Evolutionary conservation across 2,329 filamentous ascomycete genomes (phyloP), one percentile per base, ranked within the genome.

Genomic region (Sarocladiaceae sp.): DNA sequence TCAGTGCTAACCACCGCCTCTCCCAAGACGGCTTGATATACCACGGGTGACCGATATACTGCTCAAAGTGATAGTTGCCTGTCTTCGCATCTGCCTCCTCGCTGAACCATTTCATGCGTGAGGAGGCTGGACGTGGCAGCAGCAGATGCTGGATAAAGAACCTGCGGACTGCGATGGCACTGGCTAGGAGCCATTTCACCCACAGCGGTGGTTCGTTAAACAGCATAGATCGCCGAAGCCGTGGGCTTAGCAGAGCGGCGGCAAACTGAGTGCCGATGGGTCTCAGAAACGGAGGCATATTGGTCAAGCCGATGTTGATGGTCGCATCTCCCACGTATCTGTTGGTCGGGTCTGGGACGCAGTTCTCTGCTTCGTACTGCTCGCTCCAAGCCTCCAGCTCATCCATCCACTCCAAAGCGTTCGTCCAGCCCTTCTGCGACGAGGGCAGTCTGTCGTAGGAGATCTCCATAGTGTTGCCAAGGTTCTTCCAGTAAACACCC

Each of bases 401-500:
- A 2, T 76, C 65, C 3, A 72, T 58, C 66, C 72, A 80, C 3
- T 75, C 64, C 16, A 76, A 53, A 1, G 75, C 73, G 51, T 76
- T 71, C 4, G 58, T 55, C 51, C 70, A 76, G 1, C 66, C 68
- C 1, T 51, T 54, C 26, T 55, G 50, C 1, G 50, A 53, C 1
- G 66, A 70, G 0, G 67, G 67, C n/a, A 80, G 60, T 1, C 49
- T 55, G 2, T 63, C 60, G 39, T 67, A 76, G 3, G 64, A 62
- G 45, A 82, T 76, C 1, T 61, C 67, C 66, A 82, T 73, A 2
- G 67, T 69, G 49, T 78, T 71, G 2, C 78, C 78, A 1, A 78
- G 50, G 21, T 67, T 68, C 53, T 73, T 76, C 76, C 76, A 81
- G 49, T 76, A 78, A 0, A 73, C 73, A 1, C 74, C 76, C 19